Percentiles rank a stretch among this genome's conserved stretches.
These are phyloP conservation scores for Talaromyces stipitatus DNA, from an alignment of 495 filamentous ascomycete species.

Conservation along the genomic window DNA sequence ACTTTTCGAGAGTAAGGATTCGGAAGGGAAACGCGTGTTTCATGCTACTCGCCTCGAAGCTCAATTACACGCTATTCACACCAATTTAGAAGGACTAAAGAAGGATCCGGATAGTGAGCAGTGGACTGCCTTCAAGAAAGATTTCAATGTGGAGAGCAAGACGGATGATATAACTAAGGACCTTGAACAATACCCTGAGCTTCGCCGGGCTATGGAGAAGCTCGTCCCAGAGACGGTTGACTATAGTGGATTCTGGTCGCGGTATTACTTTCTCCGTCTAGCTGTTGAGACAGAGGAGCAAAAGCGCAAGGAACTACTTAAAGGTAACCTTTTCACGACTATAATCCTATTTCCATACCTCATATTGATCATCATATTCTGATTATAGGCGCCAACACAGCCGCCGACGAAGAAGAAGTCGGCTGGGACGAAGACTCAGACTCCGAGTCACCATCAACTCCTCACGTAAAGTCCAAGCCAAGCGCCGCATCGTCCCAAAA, in stretches of 20 bases:
- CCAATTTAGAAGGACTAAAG: constrained; percentile 72
- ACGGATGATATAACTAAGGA: constrained; percentile 79
- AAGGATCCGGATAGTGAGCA: constrained; percentile 70
- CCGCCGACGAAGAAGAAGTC: constrained; percentile 67
- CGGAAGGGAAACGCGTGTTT: constrained; percentile 81
- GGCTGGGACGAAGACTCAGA: constrained; percentile 80
- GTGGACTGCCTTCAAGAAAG: constrained; percentile 65
- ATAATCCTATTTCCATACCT: constrained; percentile 1
- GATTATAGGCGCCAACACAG: constrained; percentile 44
- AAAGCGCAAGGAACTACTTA: constrained; percentile 80
- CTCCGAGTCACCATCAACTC: constrained; percentile 50
- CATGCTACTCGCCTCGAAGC: constrained; percentile 93
- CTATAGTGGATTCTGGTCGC: constrained; percentile 85
- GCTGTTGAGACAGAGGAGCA: constrained; percentile 95
- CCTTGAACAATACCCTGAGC: constrained; percentile 79
- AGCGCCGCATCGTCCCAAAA: constrained; percentile 20
- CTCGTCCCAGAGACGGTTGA: constrained; percentile 84
- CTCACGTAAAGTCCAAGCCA: constrained; percentile 25
- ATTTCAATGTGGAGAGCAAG: constrained; percentile 75
- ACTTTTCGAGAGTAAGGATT: constrained; percentile 87
- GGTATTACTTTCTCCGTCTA: constrained; percentile 92
- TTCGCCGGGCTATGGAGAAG: constrained; percentile 89
- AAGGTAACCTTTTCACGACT: constrained; percentile 70
- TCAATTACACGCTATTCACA: constrained; percentile 91
- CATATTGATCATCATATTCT: not conserved